Evolutionary conservation across 305 asterid species (phyloP).

Genomic region (Fraxinus latifolia): DNA sequence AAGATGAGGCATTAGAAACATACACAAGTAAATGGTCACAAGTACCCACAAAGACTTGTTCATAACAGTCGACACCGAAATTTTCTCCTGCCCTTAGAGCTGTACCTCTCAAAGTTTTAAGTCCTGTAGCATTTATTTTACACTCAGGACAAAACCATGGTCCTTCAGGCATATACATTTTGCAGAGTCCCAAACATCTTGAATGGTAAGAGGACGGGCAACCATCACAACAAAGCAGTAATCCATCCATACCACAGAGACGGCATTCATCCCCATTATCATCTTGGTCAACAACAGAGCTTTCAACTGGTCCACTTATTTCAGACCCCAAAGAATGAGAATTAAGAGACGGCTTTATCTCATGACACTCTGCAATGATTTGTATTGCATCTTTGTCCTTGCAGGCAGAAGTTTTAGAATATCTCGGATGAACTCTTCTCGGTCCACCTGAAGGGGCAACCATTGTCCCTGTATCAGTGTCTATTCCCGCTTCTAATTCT

Average conservation of each 20-base stretch:
- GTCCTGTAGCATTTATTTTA: constrained; percentile 53
- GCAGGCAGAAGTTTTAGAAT: constrained; percentile 54
- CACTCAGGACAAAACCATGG: constrained; percentile 98
- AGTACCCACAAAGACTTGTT: constrained; percentile 70
- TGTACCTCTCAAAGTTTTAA: constrained; percentile 49
- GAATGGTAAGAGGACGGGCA: constrained; percentile 91
- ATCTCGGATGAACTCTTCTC: constrained; percentile 62
- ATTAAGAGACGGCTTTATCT: constrained; percentile 24
- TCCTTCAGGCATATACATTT: constrained; percentile 71
- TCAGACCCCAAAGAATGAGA: constrained; percentile 32
- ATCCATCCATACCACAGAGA: constrained; percentile 98
- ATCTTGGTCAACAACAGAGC: constrained; percentile 53
- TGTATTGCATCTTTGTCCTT: constrained; percentile 43
- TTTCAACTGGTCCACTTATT: constrained; percentile 37
- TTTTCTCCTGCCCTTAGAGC: constrained; percentile 62
- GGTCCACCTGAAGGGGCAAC: constrained; percentile 42
- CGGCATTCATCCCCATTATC: constrained; percentile 94
- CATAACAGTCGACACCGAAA: constrained; percentile 71
- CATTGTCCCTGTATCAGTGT: constrained; percentile 44
- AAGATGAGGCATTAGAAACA: constrained; percentile 36
- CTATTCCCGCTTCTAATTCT: constrained; percentile 71
- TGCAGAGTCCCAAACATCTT: constrained; percentile 88
- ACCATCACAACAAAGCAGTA: constrained; percentile 91
- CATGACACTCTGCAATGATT: constrained; percentile 39
- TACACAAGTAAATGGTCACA: constrained; percentile 95